Conservation (phyloP, 2,329 filamentous ascomycete genomes). For the Ascochyta koolunga region DNA sequence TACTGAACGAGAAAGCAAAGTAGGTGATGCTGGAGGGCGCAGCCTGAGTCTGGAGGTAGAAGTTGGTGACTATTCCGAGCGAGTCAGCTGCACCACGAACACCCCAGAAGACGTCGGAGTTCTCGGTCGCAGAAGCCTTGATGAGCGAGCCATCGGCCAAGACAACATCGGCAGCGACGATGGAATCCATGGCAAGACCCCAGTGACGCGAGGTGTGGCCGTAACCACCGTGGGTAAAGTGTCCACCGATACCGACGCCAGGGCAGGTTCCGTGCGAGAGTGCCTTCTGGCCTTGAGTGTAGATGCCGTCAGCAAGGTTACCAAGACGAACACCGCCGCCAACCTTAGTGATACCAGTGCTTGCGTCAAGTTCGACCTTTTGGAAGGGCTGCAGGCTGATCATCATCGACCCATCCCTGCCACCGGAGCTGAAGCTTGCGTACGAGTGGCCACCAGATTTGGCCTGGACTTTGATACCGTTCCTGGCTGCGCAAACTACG, state of each 20-base stretch:
- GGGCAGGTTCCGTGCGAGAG: conserved; percentile 62
- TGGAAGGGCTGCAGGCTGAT: conserved; percentile 57
- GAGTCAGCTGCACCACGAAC: conserved; percentile 51
- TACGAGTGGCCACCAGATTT: conserved; percentile 71
- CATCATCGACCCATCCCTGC: conserved; percentile 56
- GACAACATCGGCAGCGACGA: conserved; percentile 46
- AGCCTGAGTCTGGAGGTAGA: conserved; percentile 43
- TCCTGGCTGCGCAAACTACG: conserved; percentile 62
- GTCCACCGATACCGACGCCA: conserved; percentile 48
- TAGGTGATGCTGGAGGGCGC: conserved; percentile 38
- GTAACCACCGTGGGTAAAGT: conserved; percentile 47
- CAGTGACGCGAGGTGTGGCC: conserved; percentile 44
- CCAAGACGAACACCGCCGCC: conserved; percentile 58
- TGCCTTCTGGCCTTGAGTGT: conserved; percentile 46
- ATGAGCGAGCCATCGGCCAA: conserved; percentile 49
- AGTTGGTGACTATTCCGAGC: conserved; percentile 49
- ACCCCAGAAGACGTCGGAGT: conserved; percentile 52
- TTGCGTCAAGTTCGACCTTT: conserved; percentile 50
- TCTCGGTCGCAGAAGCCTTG: conserved; percentile 38
- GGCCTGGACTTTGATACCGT: conserved; percentile 63
- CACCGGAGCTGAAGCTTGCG: conserved; percentile 57
- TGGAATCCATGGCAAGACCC: conserved; percentile 46
- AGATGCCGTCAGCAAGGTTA: conserved; percentile 46
- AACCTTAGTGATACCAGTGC: conserved; percentile 51
- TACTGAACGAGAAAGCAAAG: conserved; percentile 34